Evolutionary conservation across 441 rosid species (phyloP), one percentile per base, ranked within the genome.

Genomic region (Pelargonium fulgidum): DNA sequence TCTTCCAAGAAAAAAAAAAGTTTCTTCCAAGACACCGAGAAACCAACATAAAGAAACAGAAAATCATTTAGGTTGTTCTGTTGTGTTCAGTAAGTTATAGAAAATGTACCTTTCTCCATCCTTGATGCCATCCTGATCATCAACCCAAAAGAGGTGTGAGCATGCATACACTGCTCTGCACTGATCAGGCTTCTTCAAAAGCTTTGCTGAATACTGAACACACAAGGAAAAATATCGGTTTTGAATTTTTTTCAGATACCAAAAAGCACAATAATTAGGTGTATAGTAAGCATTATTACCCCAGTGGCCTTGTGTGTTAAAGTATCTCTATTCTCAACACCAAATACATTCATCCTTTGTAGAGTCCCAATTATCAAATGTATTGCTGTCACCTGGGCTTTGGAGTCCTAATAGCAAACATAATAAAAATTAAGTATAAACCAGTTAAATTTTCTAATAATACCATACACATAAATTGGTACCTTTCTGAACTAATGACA

Each of bases 281-380:
- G 63, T 10, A 19, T 58, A 10, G 66, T 59, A 58, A 69, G 14
- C 59, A 63, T 36, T n/a, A 75, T 77, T 94, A 94, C 99, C 97
- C 99, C 99, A 0, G 87, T 90, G 56, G 99, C 96, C 81, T 94
- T 94, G 72, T 92, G 98, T 9, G 98, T 90, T 76, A 94, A 81
- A 20, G 99, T 94, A 84, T 94, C 99, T 78, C 98, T 89, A 70
- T 94, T 94, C 77, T 94, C 99, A 69, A 92, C 93, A 59, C 99
- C 98, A 75, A 94, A 94, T 22, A 94, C 90, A 78, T 85, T 91
- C 96, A 92, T 92, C 85, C 96, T 89, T 77, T 94, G 99, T 62
- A 94, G 89, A 63, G 99, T 94, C 73, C 99, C 99, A 66, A 92
- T 85, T 66, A 94, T 90, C 70, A 90, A 77, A 75, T 92, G 94